Evolutionary conservation across 2,329 filamentous ascomycete species (phyloP).

Genomic region (Trichoderma gracile): DNA sequence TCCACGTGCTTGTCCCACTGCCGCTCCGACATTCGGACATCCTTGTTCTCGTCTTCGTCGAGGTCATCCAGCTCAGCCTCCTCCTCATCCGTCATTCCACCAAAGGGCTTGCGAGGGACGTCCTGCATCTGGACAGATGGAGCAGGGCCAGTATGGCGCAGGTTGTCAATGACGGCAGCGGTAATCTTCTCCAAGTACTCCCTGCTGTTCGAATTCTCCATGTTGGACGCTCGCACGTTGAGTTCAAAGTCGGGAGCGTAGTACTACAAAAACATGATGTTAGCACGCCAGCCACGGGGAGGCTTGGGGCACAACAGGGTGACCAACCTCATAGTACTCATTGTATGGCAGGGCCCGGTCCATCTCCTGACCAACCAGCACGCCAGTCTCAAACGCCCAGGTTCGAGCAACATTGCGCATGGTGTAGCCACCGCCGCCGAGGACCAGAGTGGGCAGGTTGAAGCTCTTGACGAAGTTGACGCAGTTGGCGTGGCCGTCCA

Average conservation of each 20-base stretch:
- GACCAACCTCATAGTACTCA: slow-evolving; percentile 79
- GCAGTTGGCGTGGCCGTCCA: slow-evolving; percentile 92
- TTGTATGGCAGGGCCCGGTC: slow-evolving; percentile 85
- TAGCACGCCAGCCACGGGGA: slow-evolving; percentile 25
- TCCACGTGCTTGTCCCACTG: slow-evolving; percentile 78
- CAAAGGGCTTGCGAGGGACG: slow-evolving; percentile 62
- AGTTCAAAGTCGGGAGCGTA: slow-evolving; percentile 90
- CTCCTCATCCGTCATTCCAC: slow-evolving; percentile 65
- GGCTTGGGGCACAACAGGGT: too few relatives aligned
- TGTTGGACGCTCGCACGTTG: slow-evolving; percentile 83
- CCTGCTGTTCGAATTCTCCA: slow-evolving; percentile 86
- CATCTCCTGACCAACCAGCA: slow-evolving; percentile 82
- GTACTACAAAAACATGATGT: slow-evolving; percentile 57
- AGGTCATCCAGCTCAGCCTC: slow-evolving; percentile 66
- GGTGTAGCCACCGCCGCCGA: slow-evolving; percentile 95
- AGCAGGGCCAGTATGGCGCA: slow-evolving; percentile 80
- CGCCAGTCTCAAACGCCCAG: slow-evolving; percentile 95
- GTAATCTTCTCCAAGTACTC: slow-evolving; percentile 83
- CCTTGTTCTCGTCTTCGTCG: slow-evolving; percentile 84
- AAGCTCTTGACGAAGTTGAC: slow-evolving; percentile 89
- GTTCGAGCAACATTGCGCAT: slow-evolving; percentile 95
- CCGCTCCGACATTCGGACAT: slow-evolving; percentile 77
- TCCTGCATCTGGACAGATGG: slow-evolving; percentile 93
- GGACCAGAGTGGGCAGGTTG: slow-evolving; percentile 80
- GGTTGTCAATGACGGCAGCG: slow-evolving; percentile 77